Conservation (phyloP, 306 rosid genomes). For the Leucaena leucocephala region DNA sequence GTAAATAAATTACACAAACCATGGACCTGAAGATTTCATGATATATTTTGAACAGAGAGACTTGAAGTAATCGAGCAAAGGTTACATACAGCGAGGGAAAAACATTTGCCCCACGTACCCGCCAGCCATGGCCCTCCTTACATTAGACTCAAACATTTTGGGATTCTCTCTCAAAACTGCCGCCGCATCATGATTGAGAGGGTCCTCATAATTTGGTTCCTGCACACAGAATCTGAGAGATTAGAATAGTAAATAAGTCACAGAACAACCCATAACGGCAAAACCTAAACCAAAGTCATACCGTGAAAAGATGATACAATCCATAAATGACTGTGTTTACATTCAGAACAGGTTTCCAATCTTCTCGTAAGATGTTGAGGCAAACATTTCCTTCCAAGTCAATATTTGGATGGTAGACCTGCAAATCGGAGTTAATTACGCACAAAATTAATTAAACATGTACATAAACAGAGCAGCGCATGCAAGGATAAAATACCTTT, state of each 20-base stretch:
- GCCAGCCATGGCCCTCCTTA: constrained; percentile 82
- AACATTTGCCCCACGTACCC: constrained; percentile 73
- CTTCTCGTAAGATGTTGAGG: constrained; percentile 81
- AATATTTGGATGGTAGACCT: constrained; percentile 82
- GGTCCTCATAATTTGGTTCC: constrained; percentile 83
- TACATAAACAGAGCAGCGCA: not conserved
- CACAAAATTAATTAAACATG: not conserved
- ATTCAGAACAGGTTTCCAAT: constrained; percentile 82
- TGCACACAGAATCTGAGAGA: constrained; percentile 29
- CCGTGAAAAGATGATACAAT: constrained; percentile 75
- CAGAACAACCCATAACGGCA: not conserved
- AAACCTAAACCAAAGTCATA: constrained; percentile 13
- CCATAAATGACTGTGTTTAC: constrained; percentile 74
- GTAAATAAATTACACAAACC: constrained; percentile 46
- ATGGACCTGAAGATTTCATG: constrained; percentile 34
- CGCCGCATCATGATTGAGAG: constrained; percentile 79
- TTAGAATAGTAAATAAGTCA: not conserved
- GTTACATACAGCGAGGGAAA: constrained; percentile 65
- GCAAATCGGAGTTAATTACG: constrained; percentile 18
- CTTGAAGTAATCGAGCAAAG: constrained; percentile 20
- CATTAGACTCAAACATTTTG: constrained; percentile 65
- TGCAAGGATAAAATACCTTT: constrained; percentile 46
- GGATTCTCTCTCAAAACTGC: constrained; percentile 78
- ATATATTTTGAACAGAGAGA: constrained; percentile 26
- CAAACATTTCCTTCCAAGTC: constrained; percentile 87